phyloP scores from a whole-genome alignment of 1,139 yeast species.

The Saccharomyces hybrid region DNA sequence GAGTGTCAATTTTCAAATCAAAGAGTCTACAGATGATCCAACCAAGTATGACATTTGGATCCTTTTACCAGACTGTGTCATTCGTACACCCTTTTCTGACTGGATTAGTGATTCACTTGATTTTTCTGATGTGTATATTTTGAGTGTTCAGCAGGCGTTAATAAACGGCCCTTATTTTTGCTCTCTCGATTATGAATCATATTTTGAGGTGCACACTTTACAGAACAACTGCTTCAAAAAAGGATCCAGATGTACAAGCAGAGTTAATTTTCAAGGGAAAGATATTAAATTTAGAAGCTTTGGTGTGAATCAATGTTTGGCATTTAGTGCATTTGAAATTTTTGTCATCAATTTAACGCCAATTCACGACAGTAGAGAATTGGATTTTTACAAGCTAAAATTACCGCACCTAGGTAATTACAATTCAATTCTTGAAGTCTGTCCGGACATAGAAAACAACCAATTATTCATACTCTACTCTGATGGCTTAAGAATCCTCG shows the following conservation, averaged over 20 bases:
- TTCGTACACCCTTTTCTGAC: not conserved
- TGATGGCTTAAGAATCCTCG: conserved; percentile 19
- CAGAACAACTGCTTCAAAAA: not conserved
- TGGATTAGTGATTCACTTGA: not conserved
- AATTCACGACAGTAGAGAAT: not conserved
- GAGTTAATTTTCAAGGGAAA: not conserved
- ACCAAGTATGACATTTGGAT: not conserved
- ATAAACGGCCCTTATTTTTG: not conserved
- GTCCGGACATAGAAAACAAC: conserved; percentile 2
- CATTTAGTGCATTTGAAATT: not conserved
- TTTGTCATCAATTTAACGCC: not conserved
- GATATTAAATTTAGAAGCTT: not conserved
- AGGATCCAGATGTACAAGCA: not conserved
- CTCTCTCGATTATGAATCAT: not conserved
- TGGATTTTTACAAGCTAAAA: conserved; percentile 11
- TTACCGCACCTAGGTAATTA: conserved; percentile 14
- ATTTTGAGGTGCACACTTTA: not conserved
- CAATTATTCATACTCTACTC: conserved; percentile 15
- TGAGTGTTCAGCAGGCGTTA: not conserved
- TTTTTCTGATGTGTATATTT: not conserved
- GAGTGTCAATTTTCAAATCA: not conserved
- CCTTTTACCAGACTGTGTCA: not conserved
- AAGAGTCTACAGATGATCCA: not conserved
- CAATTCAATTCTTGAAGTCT: conserved; percentile 18
- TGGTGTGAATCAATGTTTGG: not conserved